Conservation (phyloP, 2,329 filamentous ascomycete species). For the Akanthomyces muscarius region DNA sequence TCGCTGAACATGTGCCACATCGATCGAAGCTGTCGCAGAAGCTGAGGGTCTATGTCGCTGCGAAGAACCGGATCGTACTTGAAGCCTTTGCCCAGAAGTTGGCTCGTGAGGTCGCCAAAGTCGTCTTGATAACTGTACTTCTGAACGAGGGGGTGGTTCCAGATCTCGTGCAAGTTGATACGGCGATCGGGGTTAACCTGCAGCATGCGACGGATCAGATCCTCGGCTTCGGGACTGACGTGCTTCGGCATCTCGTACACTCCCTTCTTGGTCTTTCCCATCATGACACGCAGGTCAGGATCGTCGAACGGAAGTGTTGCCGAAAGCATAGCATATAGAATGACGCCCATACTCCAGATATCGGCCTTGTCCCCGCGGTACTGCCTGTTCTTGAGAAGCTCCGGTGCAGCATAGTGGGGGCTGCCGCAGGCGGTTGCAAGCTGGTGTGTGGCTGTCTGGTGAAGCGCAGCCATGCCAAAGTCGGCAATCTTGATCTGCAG, state of each 20-base stretch:
- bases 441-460: conserved; percentile 72
- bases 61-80: conserved; percentile 54
- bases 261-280: conserved; percentile 56
- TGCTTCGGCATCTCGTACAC: conserved; percentile 57
- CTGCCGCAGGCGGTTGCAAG: conserved; percentile 91
- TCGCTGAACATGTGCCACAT: conserved; percentile 86
- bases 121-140: conserved; percentile 78
- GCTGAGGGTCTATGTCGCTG: conserved; percentile 72
- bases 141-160: conserved; percentile 78
- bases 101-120: conserved; percentile 50
- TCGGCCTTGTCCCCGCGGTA: conserved; percentile 87
- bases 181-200: conserved; percentile 73
- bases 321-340: conserved; percentile 82
- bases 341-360: conserved; percentile 91
- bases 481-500: conserved; percentile 89
- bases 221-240: conserved; percentile 65
- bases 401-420: conserved; percentile 92
- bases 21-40: conserved; percentile 80
- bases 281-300: conserved; percentile 57
- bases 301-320: conserved; percentile 81
- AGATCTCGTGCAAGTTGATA: conserved; percentile 77
- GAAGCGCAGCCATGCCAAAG: conserved; percentile 93
- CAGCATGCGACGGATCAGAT: conserved; percentile 77
- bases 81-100: conserved; percentile 59
- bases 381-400: conserved; percentile 71